Evolutionary conservation across 495 filamentous ascomycete species (phyloP).

Genomic region (Penicillium fimorum): DNA sequence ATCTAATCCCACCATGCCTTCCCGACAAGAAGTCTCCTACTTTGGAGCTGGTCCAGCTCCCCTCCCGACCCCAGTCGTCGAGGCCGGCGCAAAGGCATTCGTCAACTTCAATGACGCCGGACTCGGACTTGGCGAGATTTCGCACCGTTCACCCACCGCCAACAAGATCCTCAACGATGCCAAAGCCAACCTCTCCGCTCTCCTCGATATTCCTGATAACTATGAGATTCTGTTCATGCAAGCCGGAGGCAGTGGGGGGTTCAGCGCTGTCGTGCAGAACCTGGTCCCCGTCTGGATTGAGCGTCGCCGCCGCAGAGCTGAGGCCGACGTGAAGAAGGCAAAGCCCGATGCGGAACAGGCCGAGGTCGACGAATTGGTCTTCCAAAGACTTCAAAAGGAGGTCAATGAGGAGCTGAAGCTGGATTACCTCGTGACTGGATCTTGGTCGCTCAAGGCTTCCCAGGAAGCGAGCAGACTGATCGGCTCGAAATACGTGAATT

Average conservation of each 20-base stretch:
- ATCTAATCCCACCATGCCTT: conserved; percentile 21
- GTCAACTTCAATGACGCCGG: conserved; percentile 81
- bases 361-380: conserved; percentile 51
- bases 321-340: conserved; percentile 36
- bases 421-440: conserved; percentile 88
- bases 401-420: conserved; percentile 66
- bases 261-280: conserved; percentile 79
- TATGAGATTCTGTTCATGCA: conserved; percentile 84
- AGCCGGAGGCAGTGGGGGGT: conserved; percentile 77
- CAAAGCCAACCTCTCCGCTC: conserved; percentile 62
- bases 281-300: conserved; percentile 79
- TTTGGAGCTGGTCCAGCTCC: conserved; percentile 86
- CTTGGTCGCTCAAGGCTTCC: conserved; percentile 89
- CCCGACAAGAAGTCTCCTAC: conserved; percentile 64
- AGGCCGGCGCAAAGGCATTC: conserved; percentile 69
- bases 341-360: conserved; percentile 33
- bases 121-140: conserved; percentile 73
- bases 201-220: conserved; percentile 71
- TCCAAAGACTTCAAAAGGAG: conserved; percentile 57
- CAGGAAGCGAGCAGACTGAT: conserved; percentile 78
- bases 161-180: conserved; percentile 63
- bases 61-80: conserved; percentile 75
- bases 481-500: conserved; percentile 74
- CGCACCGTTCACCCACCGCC: conserved; percentile 80
- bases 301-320: conserved; percentile 44